Base-by-base conservation (phyloP, 345 rosid genomes). In the Hypericum perforatum region DNA sequence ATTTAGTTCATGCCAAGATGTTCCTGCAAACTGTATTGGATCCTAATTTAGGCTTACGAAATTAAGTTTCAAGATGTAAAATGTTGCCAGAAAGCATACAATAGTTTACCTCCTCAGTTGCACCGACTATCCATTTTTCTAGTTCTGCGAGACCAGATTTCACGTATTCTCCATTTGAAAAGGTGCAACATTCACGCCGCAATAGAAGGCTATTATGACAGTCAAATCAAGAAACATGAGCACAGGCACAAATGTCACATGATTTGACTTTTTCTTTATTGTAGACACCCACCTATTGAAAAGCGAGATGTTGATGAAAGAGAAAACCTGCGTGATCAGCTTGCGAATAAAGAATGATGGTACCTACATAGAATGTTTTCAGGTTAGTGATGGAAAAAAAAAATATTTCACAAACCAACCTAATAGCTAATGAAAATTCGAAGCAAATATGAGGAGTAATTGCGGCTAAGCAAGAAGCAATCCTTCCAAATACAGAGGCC, bases 331-430 rank as follows among this genome's bases (percentile, higher is more conserved):
- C 64, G 96, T 92, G 54, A 88, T 66, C 45, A 92, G 88, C 78
- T 92, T 92, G 39, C 96, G 94, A 57, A 92, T 85, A 78, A 92
- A 92, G 73, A 87, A 92, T 41, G 95, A 81, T 52, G 98, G 98
- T 53, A 92, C 95, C 98, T 92, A 63, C 43, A 64, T 47, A 53
- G 22, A 72, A 14, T 58, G 56, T 52, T 37, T 43, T 41, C 47
- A 43, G 45, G 56, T 78, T 46, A 70, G 64, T 8, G 56, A 11
- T 45, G 49, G 14, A 39, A 59, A 44, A 16, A 29, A 37, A 57
- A 11, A 47, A 53, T 32, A 11, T 36, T 8, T 22, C 15, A 16
- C n/a, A 6, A 7, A n/a, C 11, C 7, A 16, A 45, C 15, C 48
- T 5, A 1, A 9, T 45, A 45, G 48, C n/a, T 12, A 5, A 10